Evolutionary conservation across 441 rosid genomes (phyloP), one percentile per base, ranked within the genome.

Genomic region (Mallotus japonicus): DNA sequence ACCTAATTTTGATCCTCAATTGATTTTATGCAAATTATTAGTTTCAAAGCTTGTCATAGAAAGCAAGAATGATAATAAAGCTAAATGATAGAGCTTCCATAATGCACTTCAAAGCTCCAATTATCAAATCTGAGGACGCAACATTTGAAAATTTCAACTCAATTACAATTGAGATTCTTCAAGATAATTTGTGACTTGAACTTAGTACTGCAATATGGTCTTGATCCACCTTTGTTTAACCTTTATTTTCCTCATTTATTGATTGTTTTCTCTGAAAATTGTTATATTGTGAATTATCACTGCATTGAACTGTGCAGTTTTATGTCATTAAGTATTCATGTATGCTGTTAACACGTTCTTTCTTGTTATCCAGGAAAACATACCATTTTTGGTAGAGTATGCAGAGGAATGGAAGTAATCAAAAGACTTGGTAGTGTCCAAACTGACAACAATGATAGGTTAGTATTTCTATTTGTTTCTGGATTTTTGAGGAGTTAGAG

Each of bases 371-470:
- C 86, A 95, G 99, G 99, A 75, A 92, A 92, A 76, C 99, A 92
- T 86, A 90, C 98, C 49, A 95, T 95, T 74, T 95, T 95, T 80
- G 99, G 99, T 75, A 89, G 99, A 81, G 96, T 92, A 19, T 86
- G 92, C 50, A 79, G 81, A 3, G 98, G 99, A 78, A 91, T 91
- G 96, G 99, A 95, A 77, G 89, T 95, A 70, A 86, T 92, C 84
- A 92, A 95, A 84, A 92, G 99, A 79, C 98, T 95, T 8, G 97
- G 98, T 67, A 95, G 96, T 58, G 89, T 95, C 75, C 98, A 95
- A 87, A 95, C 98, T 59, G 95, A 95, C 87, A 92, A 88, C 72
- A 92, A 85, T 24, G 98, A 94, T 76, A 85, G 93, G 98, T 94
- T 73, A 80, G 57, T 13, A 37, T 68, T 37, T 60, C 28, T 51